Conservation (phyloP, 176 grass and related monocot genomes). For the Carex myosuroides region DNA sequence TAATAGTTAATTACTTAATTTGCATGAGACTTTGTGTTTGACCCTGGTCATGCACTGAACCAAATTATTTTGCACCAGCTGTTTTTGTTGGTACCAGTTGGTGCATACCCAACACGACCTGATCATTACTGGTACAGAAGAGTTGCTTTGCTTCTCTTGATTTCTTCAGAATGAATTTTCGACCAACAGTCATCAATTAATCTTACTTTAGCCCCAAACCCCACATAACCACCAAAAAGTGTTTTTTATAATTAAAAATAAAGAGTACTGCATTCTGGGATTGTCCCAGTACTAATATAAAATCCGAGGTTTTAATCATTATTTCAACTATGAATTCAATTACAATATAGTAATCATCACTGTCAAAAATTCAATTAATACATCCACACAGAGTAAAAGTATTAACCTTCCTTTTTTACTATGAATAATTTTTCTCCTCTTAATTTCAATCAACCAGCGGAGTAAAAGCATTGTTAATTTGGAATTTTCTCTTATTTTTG, state of each 20-base stretch:
- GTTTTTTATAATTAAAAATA: background rate
- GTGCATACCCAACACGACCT: background rate
- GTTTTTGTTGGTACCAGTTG: slow-evolving; percentile 6
- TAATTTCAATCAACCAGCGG: background rate
- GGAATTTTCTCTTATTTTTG: background rate
- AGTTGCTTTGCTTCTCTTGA: background rate
- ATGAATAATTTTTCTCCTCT: background rate
- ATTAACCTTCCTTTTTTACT: background rate
- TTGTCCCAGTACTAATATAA: background rate
- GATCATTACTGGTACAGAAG: background rate
- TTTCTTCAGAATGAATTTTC: background rate
- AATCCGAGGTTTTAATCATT: background rate
- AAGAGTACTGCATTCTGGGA: background rate
- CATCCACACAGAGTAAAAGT: background rate
- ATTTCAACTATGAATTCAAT: background rate
- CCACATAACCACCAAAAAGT: background rate
- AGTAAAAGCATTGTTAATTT: background rate
- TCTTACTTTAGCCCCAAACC: background rate
- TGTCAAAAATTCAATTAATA: background rate
- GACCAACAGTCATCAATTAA: background rate
- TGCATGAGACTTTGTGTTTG: background rate
- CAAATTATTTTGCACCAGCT: background rate
- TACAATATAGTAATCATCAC: background rate
- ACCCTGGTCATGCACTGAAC: background rate
- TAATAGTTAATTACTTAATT: background rate